Evolutionary conservation across 177 flowering plant species (phyloP).

Genomic region (Telopea speciosissima): DNA sequence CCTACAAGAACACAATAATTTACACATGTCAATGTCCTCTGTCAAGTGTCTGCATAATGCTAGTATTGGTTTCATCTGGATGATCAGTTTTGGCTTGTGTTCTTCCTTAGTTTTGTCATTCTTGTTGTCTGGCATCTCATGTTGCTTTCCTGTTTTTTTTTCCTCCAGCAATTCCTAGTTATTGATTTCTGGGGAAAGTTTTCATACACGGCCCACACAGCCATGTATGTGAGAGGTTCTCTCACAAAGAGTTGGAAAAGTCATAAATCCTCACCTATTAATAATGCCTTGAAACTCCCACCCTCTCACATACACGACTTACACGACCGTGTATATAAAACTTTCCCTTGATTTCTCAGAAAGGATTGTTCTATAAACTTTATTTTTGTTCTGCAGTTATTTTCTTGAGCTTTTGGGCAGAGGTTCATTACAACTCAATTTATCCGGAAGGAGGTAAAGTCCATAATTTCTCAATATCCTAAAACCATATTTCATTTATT

Average conservation of each 20-base stretch:
- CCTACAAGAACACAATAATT: too few relatives aligned
- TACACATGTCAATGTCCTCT: too few relatives aligned
- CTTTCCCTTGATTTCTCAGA: neutral
- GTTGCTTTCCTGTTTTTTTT: too few relatives aligned
- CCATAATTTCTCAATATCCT: neutral
- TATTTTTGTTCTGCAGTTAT: slow-evolving; percentile 49
- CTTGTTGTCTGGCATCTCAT: neutral
- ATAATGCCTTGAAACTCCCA: too few relatives aligned
- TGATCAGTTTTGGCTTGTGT: neutral
- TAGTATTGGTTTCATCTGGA: neutral
- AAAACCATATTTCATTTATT: neutral
- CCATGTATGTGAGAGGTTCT: too few relatives aligned
- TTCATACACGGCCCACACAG: too few relatives aligned
- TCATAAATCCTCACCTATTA: too few relatives aligned
- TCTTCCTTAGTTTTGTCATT: neutral
- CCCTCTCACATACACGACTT: too few relatives aligned
- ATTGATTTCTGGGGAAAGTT: too few relatives aligned
- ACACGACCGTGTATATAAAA: too few relatives aligned
- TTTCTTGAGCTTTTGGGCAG: slow-evolving; percentile 90
- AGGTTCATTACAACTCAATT: slow-evolving; percentile 90
- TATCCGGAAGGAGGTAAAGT: slow-evolving; percentile 69
- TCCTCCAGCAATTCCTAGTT: too few relatives aligned
- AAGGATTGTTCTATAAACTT: neutral
- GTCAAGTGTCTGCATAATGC: neutral
- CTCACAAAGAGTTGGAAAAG: too few relatives aligned